phyloP scores from a whole-genome alignment of 1,284 basidiomycete genomes.

The Athelia psychrophila region DNA sequence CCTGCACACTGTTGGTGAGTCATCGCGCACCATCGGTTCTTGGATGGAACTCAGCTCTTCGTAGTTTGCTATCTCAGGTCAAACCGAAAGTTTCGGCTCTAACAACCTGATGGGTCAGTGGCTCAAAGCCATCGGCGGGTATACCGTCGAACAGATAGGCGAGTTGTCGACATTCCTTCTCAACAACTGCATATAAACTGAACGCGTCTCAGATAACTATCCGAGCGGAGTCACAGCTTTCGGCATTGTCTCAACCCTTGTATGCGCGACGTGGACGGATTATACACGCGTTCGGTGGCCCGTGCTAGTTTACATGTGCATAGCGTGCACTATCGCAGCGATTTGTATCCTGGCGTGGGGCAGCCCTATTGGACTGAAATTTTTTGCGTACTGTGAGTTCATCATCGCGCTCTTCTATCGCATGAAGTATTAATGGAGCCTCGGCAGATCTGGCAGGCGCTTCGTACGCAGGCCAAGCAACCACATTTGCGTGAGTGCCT shows the following conservation, averaged over 20 bases:
- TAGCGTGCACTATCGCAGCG: slow-evolving; percentile 48
- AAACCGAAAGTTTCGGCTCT: slow-evolving; percentile 68
- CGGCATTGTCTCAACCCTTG: slow-evolving; percentile 58
- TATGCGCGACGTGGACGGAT: slow-evolving; percentile 65
- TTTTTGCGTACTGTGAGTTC: slow-evolving; percentile 63
- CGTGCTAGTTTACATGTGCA: slow-evolving; percentile 62
- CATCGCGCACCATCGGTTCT: neutral
- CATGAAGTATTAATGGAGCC: neutral
- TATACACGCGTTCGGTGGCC: slow-evolving; percentile 54
- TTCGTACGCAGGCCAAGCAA: slow-evolving; percentile 65
- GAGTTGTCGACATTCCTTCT: slow-evolving; percentile 8
- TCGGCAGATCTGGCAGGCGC: slow-evolving; percentile 55
- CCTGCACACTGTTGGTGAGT: slow-evolving; percentile 57
- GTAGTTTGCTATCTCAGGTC: slow-evolving; percentile 62
- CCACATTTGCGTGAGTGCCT: slow-evolving; percentile 57
- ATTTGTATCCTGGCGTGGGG: slow-evolving; percentile 59
- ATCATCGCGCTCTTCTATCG: neutral
- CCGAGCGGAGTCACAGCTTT: slow-evolving; percentile 66
- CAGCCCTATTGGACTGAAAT: slow-evolving; percentile 55
- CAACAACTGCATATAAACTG: neutral
- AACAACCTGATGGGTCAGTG: slow-evolving; percentile 79
- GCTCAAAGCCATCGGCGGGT: slow-evolving; percentile 61
- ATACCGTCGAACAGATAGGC: slow-evolving; percentile 61
- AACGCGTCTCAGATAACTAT: slow-evolving; percentile 47
- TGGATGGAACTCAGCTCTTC: neutral